Base-by-base conservation (phyloP, 1,284 basidiomycete genomes). In the Ceratorhiza oryzae-sativae region DNA sequence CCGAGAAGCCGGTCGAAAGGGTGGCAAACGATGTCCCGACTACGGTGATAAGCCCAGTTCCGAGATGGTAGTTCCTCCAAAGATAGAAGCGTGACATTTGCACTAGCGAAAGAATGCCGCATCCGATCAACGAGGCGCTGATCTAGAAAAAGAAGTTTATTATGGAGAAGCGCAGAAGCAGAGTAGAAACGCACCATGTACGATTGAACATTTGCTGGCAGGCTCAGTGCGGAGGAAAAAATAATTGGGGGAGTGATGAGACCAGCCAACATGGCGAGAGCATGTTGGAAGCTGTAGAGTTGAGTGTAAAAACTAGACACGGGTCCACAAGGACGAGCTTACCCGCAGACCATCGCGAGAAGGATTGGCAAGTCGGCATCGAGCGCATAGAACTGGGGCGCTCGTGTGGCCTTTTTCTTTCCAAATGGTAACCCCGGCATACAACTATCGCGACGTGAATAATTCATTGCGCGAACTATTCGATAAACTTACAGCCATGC, bases 1-100 rank as follows among this genome's bases (percentile, higher is more conserved):
- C 89, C 0, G 88, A 84, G 75, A 86, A 86, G 0, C 90, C 91
- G 1, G 91, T 93, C 55, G 88, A 89, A 15, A 95, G 82, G 0
- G 91, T 93, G 6, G 92, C 86, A 77, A 95, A 95, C 77, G 88
- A 90, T 0, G 92, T 95, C 9, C 92, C 93, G n/a, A 94, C 92
- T 1, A 95, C 92, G 3, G 88, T 89, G 67, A 95, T 84, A 23
- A 95, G 80, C 0, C 94, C 93, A 6, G 91, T 92, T 2, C 91
- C 91, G 41, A 93, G 82, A 75, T 71, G 71, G 75, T 90, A 89
- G 3, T 85, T 82, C 25, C 82, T 80, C 74, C 86, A 89, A 0
- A 93, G 81, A 58, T 80, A 84, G 32, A 91, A 77, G 3, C 87
- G 84, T 2, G 88, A 90, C 85, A 93, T 91, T 76, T 93, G 91